Conservation (phyloP, 2,329 filamentous ascomycete species). For the Cercospora sesami region DNA sequence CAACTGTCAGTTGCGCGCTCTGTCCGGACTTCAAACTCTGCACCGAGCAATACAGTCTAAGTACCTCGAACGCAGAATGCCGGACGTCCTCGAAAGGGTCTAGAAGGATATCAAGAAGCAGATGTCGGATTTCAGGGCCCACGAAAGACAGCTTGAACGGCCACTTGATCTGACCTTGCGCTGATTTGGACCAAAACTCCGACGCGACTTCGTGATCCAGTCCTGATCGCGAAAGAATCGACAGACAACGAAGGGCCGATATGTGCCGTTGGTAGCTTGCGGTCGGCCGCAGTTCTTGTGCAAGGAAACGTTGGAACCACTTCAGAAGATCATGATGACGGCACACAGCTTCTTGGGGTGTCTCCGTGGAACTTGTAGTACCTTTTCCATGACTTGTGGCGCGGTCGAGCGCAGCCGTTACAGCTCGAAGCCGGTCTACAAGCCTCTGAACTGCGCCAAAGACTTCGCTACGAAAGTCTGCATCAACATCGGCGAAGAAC, state of each 20-base stretch:
- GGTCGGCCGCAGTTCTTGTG: constrained; percentile 72
- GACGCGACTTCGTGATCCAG: constrained; percentile 55
- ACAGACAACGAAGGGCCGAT: constrained; percentile 71
- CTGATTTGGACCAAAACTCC: constrained; percentile 48
- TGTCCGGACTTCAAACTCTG: background rate
- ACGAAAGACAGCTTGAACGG: constrained; percentile 51
- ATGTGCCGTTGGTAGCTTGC: constrained; percentile 90
- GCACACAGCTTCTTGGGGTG: background rate
- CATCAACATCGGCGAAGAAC: constrained; percentile 80
- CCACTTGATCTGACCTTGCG: constrained; percentile 53
- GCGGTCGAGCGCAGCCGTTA: constrained; percentile 55
- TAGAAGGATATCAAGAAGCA: constrained; percentile 75
- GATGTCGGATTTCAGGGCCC: constrained; percentile 52
- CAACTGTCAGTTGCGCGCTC: background rate
- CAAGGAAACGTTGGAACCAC: constrained; percentile 74
- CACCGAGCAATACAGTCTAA: constrained; percentile 36
- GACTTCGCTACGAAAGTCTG: constrained; percentile 80
- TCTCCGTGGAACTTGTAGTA: background rate
- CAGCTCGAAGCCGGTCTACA: constrained; percentile 70
- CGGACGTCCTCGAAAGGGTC: constrained; percentile 94
- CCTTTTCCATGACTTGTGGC: background rate
- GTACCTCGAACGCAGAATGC: constrained; percentile 51
- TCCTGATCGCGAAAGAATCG: constrained; percentile 67
- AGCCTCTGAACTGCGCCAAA: constrained; percentile 73
- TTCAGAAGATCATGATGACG: constrained; percentile 57